A percentile compares a stretch with the other conserved stretches of the same genome.
Conservation (phyloP, 139 green algal species). For the Chlamydomonas sp. region DNA sequence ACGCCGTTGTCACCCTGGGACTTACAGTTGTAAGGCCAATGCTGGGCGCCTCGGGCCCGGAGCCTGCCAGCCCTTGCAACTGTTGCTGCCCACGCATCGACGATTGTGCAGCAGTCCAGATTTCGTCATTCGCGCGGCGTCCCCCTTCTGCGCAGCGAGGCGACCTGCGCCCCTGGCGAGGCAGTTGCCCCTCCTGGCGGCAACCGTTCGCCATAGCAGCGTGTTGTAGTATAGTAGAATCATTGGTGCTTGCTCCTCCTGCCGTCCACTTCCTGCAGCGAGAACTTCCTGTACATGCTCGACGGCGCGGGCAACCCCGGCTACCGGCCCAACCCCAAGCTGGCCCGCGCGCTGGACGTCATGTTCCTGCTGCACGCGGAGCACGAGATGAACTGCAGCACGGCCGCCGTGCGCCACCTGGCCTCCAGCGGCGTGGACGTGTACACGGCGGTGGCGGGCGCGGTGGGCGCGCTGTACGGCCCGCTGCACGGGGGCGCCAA, state of each 20-base stretch:
- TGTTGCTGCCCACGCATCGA: too few relatives aligned
- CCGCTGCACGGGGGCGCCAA: constrained; percentile 98
- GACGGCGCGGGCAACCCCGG: constrained; percentile 74
- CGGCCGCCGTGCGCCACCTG: constrained; percentile 63
- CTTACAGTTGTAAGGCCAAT: too few relatives aligned
- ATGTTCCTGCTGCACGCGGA: constrained; percentile 98
- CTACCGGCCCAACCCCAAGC: constrained; percentile 90
- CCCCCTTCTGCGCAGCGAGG: too few relatives aligned
- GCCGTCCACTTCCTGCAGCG: constrained; percentile 41
- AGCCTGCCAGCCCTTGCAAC: too few relatives aligned
- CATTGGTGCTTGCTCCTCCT: background rate
- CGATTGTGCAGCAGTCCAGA: too few relatives aligned
- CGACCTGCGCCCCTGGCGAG: too few relatives aligned
- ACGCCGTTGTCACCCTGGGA: too few relatives aligned
- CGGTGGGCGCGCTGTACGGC: constrained; percentile 97
- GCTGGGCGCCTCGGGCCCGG: too few relatives aligned
- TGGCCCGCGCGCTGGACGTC: constrained; percentile 89
- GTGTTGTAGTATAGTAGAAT: too few relatives aligned
- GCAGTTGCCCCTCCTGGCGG: too few relatives aligned
- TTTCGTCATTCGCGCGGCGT: too few relatives aligned
- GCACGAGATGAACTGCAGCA: constrained; percentile 99
- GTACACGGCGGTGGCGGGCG: constrained; percentile 92
- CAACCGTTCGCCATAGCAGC: too few relatives aligned
- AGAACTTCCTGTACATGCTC: constrained; percentile 99
- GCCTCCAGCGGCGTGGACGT: constrained; percentile 90